These are phyloP conservation scores for Mortierella sp. DNA, from an alignment of 371 early-diverging fungal species.

Conservation along the genomic window DNA sequence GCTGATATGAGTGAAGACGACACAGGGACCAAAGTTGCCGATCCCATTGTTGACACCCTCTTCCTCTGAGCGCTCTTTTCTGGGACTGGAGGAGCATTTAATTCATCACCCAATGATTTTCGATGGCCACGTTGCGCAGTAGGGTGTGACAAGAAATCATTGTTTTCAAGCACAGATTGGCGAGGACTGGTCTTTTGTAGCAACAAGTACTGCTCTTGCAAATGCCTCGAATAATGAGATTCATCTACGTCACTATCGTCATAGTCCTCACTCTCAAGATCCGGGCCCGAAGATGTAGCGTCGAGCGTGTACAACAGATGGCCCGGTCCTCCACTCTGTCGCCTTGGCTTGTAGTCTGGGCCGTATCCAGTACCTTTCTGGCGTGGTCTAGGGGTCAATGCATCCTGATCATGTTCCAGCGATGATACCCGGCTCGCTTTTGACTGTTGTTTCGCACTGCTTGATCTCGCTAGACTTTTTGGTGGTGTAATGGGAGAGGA, in stretches of 20 bases:
- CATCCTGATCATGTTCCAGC: constrained; percentile 36
- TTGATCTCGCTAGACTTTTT: constrained; percentile 45
- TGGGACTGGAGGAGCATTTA: constrained; percentile 39
- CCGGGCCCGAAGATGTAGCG: constrained; percentile 7
- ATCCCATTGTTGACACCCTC: constrained; percentile 45
- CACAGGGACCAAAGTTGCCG: constrained; percentile 23
- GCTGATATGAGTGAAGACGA: constrained; percentile 18
- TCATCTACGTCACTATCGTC: constrained; percentile 52
- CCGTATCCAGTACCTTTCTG: constrained; percentile 30
- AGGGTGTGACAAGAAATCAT: constrained; percentile 1
- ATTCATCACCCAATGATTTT: constrained; percentile 47
- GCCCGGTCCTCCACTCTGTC: constrained; percentile 53
- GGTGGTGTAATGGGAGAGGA: constrained; percentile 36
- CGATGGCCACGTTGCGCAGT: constrained; percentile 29
- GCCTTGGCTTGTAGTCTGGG: constrained; percentile 41
- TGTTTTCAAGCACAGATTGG: constrained; percentile 8
- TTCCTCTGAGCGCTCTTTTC: constrained; percentile 50
- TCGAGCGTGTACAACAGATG: constrained; percentile 35
- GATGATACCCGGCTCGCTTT: constrained; percentile 25
- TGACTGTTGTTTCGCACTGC: constrained; percentile 45
- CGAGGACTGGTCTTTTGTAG: constrained; percentile 37
- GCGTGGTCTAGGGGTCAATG: constrained; percentile 33
- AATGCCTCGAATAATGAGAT: constrained; percentile 17
- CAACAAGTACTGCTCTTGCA: constrained; percentile 44
- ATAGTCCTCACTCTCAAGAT: constrained; percentile 44